phyloP scores from a whole-genome alignment of 345 rosid species.

The Citrus glauca region DNA sequence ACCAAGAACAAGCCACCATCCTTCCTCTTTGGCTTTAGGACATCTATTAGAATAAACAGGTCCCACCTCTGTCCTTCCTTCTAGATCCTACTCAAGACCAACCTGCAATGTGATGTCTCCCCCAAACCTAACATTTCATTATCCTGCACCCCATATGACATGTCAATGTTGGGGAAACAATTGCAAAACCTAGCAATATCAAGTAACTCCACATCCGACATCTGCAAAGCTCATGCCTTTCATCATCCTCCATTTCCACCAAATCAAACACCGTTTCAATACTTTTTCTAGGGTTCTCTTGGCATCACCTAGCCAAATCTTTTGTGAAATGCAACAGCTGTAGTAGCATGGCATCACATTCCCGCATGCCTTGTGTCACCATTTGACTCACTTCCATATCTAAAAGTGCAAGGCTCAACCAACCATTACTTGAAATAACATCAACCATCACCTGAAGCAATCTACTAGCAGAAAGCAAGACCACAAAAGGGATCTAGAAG shows the following conservation, averaged over 20 bases:
- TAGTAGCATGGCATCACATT: slow-evolving; percentile 84
- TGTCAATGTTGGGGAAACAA: slow-evolving; percentile 77
- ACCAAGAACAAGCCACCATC: slow-evolving; percentile 96
- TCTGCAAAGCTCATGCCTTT: slow-evolving; percentile 74
- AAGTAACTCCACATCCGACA: slow-evolving; percentile 57
- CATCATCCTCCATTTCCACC: slow-evolving; percentile 89
- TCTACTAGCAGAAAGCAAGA: slow-evolving; percentile 50
- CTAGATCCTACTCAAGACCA: slow-evolving; percentile 69
- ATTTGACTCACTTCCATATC: slow-evolving; percentile 94
- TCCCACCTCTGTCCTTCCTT: slow-evolving; percentile 80
- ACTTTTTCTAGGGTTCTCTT: slow-evolving; percentile 72
- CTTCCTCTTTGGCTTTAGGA: slow-evolving; percentile 90
- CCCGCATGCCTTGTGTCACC: slow-evolving; percentile 98
- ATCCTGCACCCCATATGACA: slow-evolving; percentile 60
- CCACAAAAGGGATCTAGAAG: neutral
- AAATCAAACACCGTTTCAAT: slow-evolving; percentile 81
- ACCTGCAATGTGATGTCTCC: slow-evolving; percentile 66
- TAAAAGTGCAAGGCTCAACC: slow-evolving; percentile 86
- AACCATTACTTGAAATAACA: slow-evolving; percentile 86
- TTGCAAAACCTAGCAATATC: slow-evolving; percentile 88
- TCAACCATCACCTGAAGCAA: slow-evolving; percentile 90
- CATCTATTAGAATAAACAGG: slow-evolving; percentile 66
- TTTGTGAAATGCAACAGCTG: slow-evolving; percentile 92
- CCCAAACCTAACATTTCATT: slow-evolving; percentile 51
- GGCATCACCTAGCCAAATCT: slow-evolving; percentile 76